Conservation (phyloP, 148 eudicot species). For the Arctostaphylos glauca region DNA sequence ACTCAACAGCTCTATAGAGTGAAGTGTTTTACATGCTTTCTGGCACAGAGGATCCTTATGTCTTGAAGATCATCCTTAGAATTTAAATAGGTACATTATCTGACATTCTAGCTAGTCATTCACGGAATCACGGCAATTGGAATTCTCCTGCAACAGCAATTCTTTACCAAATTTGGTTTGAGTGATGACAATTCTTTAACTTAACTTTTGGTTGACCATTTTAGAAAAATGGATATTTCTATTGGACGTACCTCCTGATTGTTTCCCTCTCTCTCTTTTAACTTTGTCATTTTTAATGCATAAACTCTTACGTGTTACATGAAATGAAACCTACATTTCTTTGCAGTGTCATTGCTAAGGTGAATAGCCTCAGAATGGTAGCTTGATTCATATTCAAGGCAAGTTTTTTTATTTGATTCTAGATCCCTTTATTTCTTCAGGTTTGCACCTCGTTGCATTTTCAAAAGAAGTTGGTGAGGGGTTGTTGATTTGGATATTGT, state of each 20-base stretch:
- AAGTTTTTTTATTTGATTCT: not conserved
- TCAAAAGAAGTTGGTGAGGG: not conserved
- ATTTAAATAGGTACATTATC: not conserved
- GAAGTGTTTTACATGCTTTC: not conserved
- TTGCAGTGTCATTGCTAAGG: too few species aligned
- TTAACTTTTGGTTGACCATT: not conserved
- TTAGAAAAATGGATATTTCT: not conserved
- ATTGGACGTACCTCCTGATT: not conserved
- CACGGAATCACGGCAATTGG: not conserved
- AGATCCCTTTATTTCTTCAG: not conserved
- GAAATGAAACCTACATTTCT: not conserved
- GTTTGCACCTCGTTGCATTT: not conserved
- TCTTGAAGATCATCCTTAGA: not conserved
- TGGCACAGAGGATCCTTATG: not conserved
- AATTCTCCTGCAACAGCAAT: not conserved
- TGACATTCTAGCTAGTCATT: not conserved
- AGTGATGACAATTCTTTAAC: conserved; percentile 3
- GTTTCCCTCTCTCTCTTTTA: not conserved
- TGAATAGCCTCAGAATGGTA: not conserved
- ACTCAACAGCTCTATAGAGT: not conserved
- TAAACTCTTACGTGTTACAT: not conserved
- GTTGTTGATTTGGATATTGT: not conserved
- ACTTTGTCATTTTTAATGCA: not conserved
- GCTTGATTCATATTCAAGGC: not conserved
- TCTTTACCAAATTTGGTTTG: not conserved